phyloP scores from a whole-genome alignment of 805 yeast species.

The Schizosaccharomyces japonicus region DNA sequence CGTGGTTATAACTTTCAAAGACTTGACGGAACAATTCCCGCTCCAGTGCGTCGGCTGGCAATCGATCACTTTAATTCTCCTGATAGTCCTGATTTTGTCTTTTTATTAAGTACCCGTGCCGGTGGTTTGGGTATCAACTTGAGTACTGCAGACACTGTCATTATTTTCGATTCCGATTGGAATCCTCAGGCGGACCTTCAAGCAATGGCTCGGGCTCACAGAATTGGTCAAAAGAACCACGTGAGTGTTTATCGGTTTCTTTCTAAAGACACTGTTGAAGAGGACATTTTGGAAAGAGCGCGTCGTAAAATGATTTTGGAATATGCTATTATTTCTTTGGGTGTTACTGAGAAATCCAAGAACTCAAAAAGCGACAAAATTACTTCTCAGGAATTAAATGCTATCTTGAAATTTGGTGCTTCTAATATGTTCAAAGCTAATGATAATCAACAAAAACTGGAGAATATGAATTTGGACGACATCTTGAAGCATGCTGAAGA shows the following conservation, averaged over 20 bases:
- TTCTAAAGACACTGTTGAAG: conserved; percentile 95
- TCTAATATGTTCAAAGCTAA: conserved; percentile 92
- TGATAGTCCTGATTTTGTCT: conserved; percentile 75
- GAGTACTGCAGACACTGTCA: conserved; percentile 98
- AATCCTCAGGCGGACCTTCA: conserved; percentile 97
- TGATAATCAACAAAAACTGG: conserved; percentile 86
- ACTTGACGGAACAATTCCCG: conserved; percentile 88
- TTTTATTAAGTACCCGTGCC: conserved; percentile 80
- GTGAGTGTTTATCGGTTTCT: conserved; percentile 93
- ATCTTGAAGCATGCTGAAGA: conserved; percentile 93
- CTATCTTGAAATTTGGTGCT: conserved; percentile 92
- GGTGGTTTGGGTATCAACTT: conserved; percentile 96
- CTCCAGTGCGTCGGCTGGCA: conserved; percentile 76
- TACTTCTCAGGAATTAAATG: conserved; percentile 59
- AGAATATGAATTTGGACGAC: conserved; percentile 83
- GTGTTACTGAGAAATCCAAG: conserved; percentile 54
- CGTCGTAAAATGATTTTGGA: conserved; percentile 94
- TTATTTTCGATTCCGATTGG: conserved; percentile 96
- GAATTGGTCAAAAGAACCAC: conserved; percentile 97
- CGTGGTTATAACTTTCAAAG: conserved; percentile 79
- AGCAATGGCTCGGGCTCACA: conserved; percentile 98
- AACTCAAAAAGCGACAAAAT: conserved; percentile 39
- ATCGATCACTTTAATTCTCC: conserved; percentile 93
- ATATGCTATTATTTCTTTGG: conserved; percentile 88
- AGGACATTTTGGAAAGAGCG: conserved; percentile 87